Conservation (phyloP, 2,329 filamentous ascomycete genomes). For the Neopestalotiopsis sp. region DNA sequence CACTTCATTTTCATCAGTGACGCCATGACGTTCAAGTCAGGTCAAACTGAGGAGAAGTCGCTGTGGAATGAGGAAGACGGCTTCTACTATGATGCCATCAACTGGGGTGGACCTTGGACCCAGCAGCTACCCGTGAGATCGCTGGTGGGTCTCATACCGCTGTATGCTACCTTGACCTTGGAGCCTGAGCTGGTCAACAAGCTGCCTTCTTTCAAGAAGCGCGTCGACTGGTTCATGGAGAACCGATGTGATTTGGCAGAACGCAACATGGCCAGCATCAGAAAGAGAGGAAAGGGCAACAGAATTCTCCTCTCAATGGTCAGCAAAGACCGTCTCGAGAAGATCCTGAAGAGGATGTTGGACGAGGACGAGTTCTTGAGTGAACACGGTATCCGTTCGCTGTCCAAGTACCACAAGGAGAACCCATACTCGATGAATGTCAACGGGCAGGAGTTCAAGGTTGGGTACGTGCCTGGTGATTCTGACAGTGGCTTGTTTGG, state of each 20-base stretch:
- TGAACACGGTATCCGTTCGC: constrained; percentile 85
- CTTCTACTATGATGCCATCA: constrained; percentile 98
- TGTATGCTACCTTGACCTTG: constrained; percentile 89
- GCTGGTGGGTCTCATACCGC: constrained; percentile 88
- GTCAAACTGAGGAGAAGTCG: constrained; percentile 74
- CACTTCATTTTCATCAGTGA: constrained; percentile 98
- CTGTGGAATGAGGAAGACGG: constrained; percentile 96
- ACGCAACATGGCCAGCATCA: constrained; percentile 93
- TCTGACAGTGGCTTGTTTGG: constrained; percentile 95
- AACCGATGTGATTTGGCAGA: constrained; percentile 86
- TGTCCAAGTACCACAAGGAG: constrained; percentile 90
- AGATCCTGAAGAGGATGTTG: constrained; percentile 89
- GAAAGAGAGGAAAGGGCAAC: constrained; percentile 87
- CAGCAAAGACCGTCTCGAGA: constrained; percentile 88
- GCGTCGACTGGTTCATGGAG: constrained; percentile 92
- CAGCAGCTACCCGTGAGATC: constrained; percentile 92
- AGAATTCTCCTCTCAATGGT: constrained; percentile 87
- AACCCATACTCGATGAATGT: constrained; percentile 95
- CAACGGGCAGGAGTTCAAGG: constrained; percentile 86
- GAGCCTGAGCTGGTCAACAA: constrained; percentile 94
- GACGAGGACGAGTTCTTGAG: constrained; percentile 93
- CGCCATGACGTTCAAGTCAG: constrained; percentile 87
- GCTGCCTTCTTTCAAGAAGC: constrained; percentile 90
- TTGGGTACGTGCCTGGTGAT: constrained; percentile 92
- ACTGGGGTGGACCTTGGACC: constrained; percentile 91